Conservation (phyloP, 1,284 basidiomycete genomes). For the Cryptococcus sp. region DNA sequence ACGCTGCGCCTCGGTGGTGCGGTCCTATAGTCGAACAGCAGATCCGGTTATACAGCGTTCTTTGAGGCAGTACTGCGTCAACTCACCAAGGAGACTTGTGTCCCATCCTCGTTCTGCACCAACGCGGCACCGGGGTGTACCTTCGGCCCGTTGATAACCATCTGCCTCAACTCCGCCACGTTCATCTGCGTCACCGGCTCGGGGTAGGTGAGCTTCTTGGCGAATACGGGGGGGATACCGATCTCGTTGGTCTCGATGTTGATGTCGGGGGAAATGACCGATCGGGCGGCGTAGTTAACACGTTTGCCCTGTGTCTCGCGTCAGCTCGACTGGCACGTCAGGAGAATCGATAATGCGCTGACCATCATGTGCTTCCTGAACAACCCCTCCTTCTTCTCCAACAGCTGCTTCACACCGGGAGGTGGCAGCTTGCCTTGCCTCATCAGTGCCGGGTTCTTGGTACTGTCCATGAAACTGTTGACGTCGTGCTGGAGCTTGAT, state of each 20-base stretch:
- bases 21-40: slow-evolving; percentile 59
- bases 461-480: slow-evolving; percentile 96
- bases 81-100: slow-evolving; percentile 71
- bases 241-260: slow-evolving; percentile 99
- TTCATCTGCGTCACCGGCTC: slow-evolving; percentile 94
- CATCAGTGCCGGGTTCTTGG: slow-evolving; percentile 84
- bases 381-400: slow-evolving; percentile 98
- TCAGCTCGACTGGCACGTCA: not conserved
- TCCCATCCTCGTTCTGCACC: slow-evolving; percentile 93
- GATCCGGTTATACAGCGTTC: not conserved
- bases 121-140: slow-evolving; percentile 90
- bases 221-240: slow-evolving; percentile 96
- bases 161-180: slow-evolving; percentile 80
- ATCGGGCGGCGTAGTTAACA: slow-evolving; percentile 98
- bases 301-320: slow-evolving; percentile 80
- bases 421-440: slow-evolving; percentile 90
- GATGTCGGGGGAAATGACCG: slow-evolving; percentile 98
- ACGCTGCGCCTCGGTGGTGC: slow-evolving; percentile 78
- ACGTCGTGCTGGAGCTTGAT: slow-evolving; percentile 92
- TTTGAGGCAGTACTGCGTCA: not conserved
- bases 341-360: no score
- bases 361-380: slow-evolving; percentile 99
- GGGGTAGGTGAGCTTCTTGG: slow-evolving; percentile 93
- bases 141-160: slow-evolving; percentile 88
- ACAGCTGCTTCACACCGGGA: slow-evolving; percentile 88